Conservation (phyloP, 805 yeast species). For the Candida argentea region DNA sequence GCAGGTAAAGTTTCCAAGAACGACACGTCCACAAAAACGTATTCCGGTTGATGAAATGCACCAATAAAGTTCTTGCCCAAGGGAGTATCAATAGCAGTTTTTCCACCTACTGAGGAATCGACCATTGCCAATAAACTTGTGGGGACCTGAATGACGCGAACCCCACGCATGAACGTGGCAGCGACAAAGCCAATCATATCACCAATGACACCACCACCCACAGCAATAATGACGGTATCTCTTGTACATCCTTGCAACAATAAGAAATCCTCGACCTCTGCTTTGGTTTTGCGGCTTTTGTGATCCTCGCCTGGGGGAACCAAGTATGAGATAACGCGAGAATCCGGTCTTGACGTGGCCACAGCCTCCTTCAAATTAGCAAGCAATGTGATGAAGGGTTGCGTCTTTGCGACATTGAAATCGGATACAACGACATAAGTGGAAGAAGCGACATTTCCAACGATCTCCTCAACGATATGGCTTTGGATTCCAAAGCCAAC, state of each 20-base stretch:
- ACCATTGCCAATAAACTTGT: constrained; percentile 95
- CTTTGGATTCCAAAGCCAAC: constrained; percentile 77
- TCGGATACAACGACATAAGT: constrained; percentile 91
- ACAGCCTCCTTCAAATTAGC: constrained; percentile 31
- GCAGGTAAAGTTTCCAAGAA: constrained; percentile 84
- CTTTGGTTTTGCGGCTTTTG: constrained; percentile 83
- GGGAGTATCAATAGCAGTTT: constrained; percentile 96
- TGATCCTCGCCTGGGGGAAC: constrained; percentile 92
- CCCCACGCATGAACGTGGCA: constrained; percentile 99
- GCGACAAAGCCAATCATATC: constrained; percentile 99
- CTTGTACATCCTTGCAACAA: constrained; percentile 82
- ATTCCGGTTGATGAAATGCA: constrained; percentile 93
- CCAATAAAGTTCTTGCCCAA: constrained; percentile 93
- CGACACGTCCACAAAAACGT: constrained; percentile 78
- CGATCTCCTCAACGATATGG: constrained; percentile 62
- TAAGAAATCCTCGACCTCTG: constrained; percentile 83
- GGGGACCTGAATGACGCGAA: constrained; percentile 86
- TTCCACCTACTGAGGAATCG: constrained; percentile 96
- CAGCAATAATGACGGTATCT: constrained; percentile 87
- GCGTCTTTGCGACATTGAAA: constrained; percentile 60
- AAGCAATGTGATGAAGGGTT: constrained; percentile 42
- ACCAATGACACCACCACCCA: constrained; percentile 98
- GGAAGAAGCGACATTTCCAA: constrained; percentile 60
- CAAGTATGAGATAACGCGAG: constrained; percentile 62
- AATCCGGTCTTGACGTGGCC: constrained; percentile 29